Conservation (phyloP, 2,329 filamentous ascomycete species). For the Lasiodiplodia gonubiensis region DNA sequence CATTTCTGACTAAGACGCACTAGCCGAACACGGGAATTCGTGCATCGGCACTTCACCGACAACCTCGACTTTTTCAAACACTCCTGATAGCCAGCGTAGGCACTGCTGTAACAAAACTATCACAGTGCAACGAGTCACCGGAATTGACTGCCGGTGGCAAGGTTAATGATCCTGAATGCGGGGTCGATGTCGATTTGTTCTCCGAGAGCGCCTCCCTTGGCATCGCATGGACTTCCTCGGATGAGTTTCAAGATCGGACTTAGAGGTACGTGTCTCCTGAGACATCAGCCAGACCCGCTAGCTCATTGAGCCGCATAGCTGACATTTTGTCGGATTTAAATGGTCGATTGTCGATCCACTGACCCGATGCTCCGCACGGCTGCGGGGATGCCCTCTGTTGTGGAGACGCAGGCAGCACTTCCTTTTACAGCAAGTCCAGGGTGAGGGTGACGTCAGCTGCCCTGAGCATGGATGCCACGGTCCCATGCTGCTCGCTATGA, state of each 20-base stretch:
- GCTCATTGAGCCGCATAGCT: neutral
- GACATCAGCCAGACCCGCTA: neutral
- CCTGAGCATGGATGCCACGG: neutral
- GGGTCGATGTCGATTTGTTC: conserved; percentile 1
- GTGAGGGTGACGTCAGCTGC: conserved; percentile 8
- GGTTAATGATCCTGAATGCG: conserved; percentile 15
- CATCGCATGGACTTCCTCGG: neutral
- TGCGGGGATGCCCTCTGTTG: conserved; percentile 23
- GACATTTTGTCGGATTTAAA: conserved; percentile 21
- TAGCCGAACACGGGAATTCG: conserved; percentile 18
- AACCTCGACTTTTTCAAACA: neutral
- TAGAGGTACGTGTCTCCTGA: neutral
- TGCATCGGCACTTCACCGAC: neutral
- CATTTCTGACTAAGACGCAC: neutral
- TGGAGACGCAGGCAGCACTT: conserved; percentile 13
- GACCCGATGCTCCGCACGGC: conserved; percentile 24
- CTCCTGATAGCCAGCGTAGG: neutral
- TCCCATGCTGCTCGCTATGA: neutral
- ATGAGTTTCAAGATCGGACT: neutral
- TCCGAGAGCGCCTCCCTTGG: neutral
- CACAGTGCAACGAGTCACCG: neutral
- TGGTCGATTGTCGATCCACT: conserved; percentile 12
- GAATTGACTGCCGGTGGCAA: conserved; percentile 1
- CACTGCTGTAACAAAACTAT: neutral
- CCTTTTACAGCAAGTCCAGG: conserved; percentile 7